Base-by-base conservation (phyloP, 2,329 filamentous ascomycete genomes). In the Ceratocystis variospora region DNA sequence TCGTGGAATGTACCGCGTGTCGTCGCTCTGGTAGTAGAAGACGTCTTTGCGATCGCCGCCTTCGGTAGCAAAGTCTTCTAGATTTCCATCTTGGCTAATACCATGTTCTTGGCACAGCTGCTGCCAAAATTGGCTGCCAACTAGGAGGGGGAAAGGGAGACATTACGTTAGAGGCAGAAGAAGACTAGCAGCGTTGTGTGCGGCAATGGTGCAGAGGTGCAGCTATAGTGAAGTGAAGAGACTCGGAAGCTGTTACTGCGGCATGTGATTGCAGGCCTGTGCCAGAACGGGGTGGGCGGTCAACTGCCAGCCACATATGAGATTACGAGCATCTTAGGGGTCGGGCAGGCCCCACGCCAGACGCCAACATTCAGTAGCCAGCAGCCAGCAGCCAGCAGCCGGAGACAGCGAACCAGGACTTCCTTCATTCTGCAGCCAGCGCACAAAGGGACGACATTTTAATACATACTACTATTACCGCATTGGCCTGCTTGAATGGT, bases 11-110 rank as follows among this genome's bases (percentile, higher is more conserved):
- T 99, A 99, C 78, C 94, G 85, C 68, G 94, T 99, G 75, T 99
- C 94, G 80, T 99, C 94, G 74, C 92, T 97, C 81, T 95, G 93
- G 79, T 97, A 99, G 83, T 96, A 97, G 79, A 97, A 97, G 69
- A 99, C 94, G 77, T 99, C 94, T 76, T 99, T 99, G 72, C 94
- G 87, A 78, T 99, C 94, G 71, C 93, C 92, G 73, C 94, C 94
- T 76, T 97, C 94, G 62, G 91, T 96, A 73, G 94, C 94, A 79
- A 96, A 96, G 76, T 96, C 92, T 75, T 96, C 92, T 67, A 99
- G 83, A 75, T 97, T 97, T 67, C 94, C 94, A 77, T 97, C 91
- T 75, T 94, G 90, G 73, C 88, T 96, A 79, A 99, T 99, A 69
- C 95, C 94, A 75, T 99, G 94, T 78, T 99, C 94, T 75, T 93